Base-by-base conservation (phyloP, 2,329 filamentous ascomycete species). In the Penicillium glabrum region DNA sequence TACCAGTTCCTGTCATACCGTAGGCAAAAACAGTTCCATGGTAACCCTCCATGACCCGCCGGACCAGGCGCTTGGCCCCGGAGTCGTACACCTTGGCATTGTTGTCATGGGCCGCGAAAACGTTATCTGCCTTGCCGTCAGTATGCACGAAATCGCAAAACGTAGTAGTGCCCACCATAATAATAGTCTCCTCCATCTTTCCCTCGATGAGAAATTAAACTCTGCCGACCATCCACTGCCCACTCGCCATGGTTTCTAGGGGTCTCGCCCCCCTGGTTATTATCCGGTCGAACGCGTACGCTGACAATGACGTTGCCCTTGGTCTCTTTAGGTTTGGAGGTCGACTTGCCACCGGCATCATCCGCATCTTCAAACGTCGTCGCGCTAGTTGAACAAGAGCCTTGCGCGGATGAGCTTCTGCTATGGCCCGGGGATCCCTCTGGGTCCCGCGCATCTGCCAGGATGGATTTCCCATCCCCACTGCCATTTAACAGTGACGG, bases 11-110 rank as follows among this genome's bases (percentile, higher is more conserved):
- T 4, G 95, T 99, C 93, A 98, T 98, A 70, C 95, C 95, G 73
- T 99, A 99, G 19, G 93, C 93, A 73, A 99, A 98, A 24, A 99
- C 95, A 1, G 95, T 99, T 57, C 93, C 95, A 69, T 98, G 93
- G 73, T 98, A 99, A 43, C 95, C 95, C 79, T 99, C 95, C 95
- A 99, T 99, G 49, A 99, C 95, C 68, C 95, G 85, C 65, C 95
- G 89, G 46, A 99, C 95, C 51, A 99, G 82, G 60, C 95, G 89
- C 77, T 98, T 98, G 44, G 95, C 95, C 46, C 86, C 90, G 61
- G 93, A 87, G 75, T 99, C 95, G 73, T 99, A 99, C 10, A 99
- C 95, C 71, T 89, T 89, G 52, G 91, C 87, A 72, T 99, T 99
- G 72, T 97, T 90, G 72, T 99, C 93, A 71, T 96, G 87, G 19